Evolutionary conservation across 2,329 filamentous ascomycete genomes (phyloP).

Genomic region (Paecilomyces niveus): DNA sequence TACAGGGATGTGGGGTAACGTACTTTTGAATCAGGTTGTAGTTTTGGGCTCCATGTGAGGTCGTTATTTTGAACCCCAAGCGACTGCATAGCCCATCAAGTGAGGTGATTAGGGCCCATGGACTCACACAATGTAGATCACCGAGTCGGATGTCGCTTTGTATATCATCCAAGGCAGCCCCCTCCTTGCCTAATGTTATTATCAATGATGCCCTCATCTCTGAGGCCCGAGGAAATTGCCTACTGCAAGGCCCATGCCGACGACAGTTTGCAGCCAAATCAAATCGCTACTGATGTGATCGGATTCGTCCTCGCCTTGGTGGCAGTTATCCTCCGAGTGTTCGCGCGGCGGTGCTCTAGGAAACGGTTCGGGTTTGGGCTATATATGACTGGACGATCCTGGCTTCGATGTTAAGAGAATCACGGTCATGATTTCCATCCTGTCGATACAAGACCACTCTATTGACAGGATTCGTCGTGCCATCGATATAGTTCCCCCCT

Average conservation of each 20-base stretch:
- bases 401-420: too few species aligned
- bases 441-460: too few species aligned
- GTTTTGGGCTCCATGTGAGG: not conserved
- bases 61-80: too few species aligned
- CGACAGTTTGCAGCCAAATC: not conserved
- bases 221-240: not conserved
- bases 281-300: not conserved
- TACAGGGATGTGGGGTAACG: too few species aligned
- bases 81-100: not conserved
- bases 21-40: too few species aligned
- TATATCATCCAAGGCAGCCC: not conserved
- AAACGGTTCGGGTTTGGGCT: too few species aligned
- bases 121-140: not conserved
- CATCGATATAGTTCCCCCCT: too few species aligned
- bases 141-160: not conserved
- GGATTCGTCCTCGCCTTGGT: not conserved
- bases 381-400: too few species aligned
- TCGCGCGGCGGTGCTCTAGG: too few species aligned
- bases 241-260: not conserved
- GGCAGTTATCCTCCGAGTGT: not conserved
- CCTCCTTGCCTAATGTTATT: too few species aligned
- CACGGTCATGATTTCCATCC: too few species aligned
- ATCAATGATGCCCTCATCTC: not conserved
- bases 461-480: too few species aligned
- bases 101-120: not conserved